Percentiles rank a stretch among this genome's conserved stretches.
Conservation (phyloP, 208 protist genomes). For the Wallacemonas collosoma region DNA sequence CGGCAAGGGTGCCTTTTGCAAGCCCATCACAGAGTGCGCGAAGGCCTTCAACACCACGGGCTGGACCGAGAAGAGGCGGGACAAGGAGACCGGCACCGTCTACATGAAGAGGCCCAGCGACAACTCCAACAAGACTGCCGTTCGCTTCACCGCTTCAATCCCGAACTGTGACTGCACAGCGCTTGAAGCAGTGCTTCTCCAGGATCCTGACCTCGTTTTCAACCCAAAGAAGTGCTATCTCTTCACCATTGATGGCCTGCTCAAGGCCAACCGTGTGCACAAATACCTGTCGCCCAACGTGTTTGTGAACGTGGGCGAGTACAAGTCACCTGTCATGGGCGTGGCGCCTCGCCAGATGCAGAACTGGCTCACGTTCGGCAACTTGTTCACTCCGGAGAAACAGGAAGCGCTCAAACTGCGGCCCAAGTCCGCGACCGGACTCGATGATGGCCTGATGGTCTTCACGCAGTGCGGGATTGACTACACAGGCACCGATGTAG, state of each 20-base stretch:
- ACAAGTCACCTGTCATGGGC: slow-evolving; percentile 29
- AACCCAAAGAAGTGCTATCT: slow-evolving; percentile 34
- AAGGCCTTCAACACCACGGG: slow-evolving; percentile 16
- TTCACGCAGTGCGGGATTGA: slow-evolving; percentile 42
- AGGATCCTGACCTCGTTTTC: slow-evolving; percentile 32
- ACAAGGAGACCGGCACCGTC: slow-evolving; percentile 15
- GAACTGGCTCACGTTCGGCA: slow-evolving; percentile 26
- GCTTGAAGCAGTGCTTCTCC: slow-evolving; percentile 33
- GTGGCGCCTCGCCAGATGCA: slow-evolving; percentile 41
- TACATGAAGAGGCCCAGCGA: slow-evolving; percentile 24
- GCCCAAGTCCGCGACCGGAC: slow-evolving; percentile 7
- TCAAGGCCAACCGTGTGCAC: slow-evolving; percentile 24
- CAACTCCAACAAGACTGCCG: slow-evolving; percentile 26
- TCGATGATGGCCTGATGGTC: slow-evolving; percentile 25
- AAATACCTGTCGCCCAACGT: slow-evolving; percentile 33
- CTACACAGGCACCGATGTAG: slow-evolving; percentile 25
- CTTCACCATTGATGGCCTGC: slow-evolving; percentile 34
- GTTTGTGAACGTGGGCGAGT: slow-evolving; percentile 30
- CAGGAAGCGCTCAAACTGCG: slow-evolving; percentile 36
- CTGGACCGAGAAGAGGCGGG: slow-evolving; percentile 24
- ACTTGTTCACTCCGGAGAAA: slow-evolving; percentile 37
- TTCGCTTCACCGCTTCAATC: slow-evolving; percentile 37
- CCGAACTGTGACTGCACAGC: slow-evolving; percentile 36
- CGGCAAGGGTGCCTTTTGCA: slow-evolving; percentile 25
- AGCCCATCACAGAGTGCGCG: slow-evolving; percentile 16